Percentiles rank a stretch among this genome's conserved stretches.
phyloP scores from a whole-genome alignment of 148 eudicot species.

The Nepenthes mirabilis region DNA sequence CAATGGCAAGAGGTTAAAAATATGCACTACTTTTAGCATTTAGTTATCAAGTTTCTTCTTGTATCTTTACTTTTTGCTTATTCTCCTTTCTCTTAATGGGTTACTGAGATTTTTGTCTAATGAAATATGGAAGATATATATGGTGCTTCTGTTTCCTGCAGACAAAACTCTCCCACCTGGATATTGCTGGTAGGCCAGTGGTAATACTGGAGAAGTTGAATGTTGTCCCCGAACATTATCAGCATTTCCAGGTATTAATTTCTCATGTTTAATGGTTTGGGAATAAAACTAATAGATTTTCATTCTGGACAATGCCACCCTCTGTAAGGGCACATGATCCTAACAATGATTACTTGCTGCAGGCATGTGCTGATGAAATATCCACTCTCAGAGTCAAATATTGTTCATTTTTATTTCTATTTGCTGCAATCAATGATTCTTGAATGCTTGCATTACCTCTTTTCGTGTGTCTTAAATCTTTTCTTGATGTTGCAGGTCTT shows the following conservation, averaged over 20 bases:
- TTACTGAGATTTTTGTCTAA: background rate
- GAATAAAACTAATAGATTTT: background rate
- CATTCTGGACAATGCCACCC: background rate
- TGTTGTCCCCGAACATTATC: conserved; percentile 79
- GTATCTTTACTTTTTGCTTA: background rate
- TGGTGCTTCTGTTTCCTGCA: conserved; percentile 21
- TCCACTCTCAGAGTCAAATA: background rate
- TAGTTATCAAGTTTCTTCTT: no score
- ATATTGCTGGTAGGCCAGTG: conserved; percentile 86
- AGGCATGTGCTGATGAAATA: no score
- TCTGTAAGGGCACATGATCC: no score
- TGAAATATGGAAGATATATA: background rate
- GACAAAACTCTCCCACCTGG: conserved; percentile 78
- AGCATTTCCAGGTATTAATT: conserved; percentile 58
- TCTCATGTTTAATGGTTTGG: background rate
- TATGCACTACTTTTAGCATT: background rate
- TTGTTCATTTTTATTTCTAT: no score
- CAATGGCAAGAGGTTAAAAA: conserved; percentile 54
- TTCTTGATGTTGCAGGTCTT: conserved; percentile 52
- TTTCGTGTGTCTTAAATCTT: no score
- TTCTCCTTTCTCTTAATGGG: background rate
- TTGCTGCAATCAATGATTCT: no score
- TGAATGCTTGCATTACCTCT: no score
- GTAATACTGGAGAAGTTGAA: conserved; percentile 60
- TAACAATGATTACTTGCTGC: no score